phyloP scores from a whole-genome alignment of 495 filamentous ascomycete genomes.

The Polyplosphaeria fusca region DNA sequence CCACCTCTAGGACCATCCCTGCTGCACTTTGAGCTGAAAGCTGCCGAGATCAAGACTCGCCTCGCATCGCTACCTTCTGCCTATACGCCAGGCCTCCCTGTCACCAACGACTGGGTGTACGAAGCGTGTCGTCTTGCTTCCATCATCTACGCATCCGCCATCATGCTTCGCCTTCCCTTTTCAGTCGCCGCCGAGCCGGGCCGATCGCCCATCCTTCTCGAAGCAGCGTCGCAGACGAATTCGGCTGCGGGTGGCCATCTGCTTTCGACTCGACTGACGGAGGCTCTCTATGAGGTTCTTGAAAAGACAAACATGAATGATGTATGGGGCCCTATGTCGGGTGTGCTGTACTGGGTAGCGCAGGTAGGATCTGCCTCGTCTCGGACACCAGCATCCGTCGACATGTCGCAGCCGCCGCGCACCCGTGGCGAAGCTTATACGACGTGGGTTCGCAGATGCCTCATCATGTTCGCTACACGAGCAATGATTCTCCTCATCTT shows the following conservation, averaged over 20 bases:
- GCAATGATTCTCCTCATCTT: conserved; percentile 21
- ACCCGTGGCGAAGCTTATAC: conserved; percentile 8
- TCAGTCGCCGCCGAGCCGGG: conserved; percentile 15
- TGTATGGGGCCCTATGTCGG: conserved; percentile 27
- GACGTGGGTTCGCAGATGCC: conserved; percentile 21
- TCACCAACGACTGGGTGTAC: conserved; percentile 28
- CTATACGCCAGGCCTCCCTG: conserved; percentile 1
- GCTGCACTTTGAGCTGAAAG: conserved; percentile 10
- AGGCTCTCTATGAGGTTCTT: conserved; percentile 16
- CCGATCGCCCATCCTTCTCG: background rate
- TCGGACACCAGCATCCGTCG: conserved; percentile 4
- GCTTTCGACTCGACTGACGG: conserved; percentile 1
- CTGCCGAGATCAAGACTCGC: conserved; percentile 8
- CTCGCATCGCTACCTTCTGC: conserved; percentile 23
- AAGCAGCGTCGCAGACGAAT: background rate
- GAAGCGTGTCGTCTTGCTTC: conserved; percentile 26
- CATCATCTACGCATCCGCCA: conserved; percentile 26
- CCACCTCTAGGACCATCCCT: background rate
- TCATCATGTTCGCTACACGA: conserved; percentile 26
- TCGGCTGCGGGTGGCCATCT: background rate
- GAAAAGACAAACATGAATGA: conserved; percentile 6
- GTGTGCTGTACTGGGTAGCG: conserved; percentile 27
- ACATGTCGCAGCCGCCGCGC: background rate
- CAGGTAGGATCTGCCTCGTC: conserved; percentile 25
- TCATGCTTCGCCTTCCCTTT: conserved; percentile 20